Conservation (phyloP, 768 basidiomycete species). For the Lentinula raphanica region DNA sequence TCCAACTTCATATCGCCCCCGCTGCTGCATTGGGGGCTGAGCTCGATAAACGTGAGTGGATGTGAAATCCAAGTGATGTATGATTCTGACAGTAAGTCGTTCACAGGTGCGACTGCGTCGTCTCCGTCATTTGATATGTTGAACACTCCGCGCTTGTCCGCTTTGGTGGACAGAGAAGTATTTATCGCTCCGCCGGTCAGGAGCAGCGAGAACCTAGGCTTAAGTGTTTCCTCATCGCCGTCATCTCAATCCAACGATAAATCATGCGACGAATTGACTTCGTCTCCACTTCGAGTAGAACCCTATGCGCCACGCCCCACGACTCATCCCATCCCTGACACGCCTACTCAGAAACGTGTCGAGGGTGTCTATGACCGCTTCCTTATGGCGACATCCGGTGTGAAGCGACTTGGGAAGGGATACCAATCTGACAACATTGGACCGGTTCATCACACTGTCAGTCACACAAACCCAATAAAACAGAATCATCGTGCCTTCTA, state of each 20-base stretch:
- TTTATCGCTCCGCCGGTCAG: slow-evolving; percentile 55
- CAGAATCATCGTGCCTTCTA: slow-evolving; percentile 42
- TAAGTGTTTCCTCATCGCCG: not conserved
- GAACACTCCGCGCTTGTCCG: slow-evolving; percentile 49
- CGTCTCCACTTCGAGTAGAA: slow-evolving; percentile 60
- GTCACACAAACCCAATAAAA: slow-evolving; percentile 21
- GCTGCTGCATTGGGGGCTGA: slow-evolving; percentile 61
- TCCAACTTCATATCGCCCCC: slow-evolving; percentile 61
- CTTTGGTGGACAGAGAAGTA: slow-evolving; percentile 62
- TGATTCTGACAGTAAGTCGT: not conserved
- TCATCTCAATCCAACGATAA: slow-evolving; percentile 4
- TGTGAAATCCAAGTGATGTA: not conserved
- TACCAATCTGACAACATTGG: slow-evolving; percentile 68
- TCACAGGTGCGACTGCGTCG: slow-evolving; percentile 24
- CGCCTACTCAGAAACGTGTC: slow-evolving; percentile 53
- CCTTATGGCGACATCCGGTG: slow-evolving; percentile 76
- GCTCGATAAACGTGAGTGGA: slow-evolving; percentile 51
- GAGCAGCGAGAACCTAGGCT: slow-evolving; percentile 24
- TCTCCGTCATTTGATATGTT: slow-evolving; percentile 25
- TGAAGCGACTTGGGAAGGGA: slow-evolving; percentile 75
- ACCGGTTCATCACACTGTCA: slow-evolving; percentile 32
- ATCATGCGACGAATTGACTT: slow-evolving; percentile 50
- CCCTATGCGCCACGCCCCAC: slow-evolving; percentile 52
- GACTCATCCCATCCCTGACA: slow-evolving; percentile 37
- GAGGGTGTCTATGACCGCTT: slow-evolving; percentile 81